Base-by-base conservation (phyloP, 495 filamentous ascomycete species). In the Neurospora africana region DNA sequence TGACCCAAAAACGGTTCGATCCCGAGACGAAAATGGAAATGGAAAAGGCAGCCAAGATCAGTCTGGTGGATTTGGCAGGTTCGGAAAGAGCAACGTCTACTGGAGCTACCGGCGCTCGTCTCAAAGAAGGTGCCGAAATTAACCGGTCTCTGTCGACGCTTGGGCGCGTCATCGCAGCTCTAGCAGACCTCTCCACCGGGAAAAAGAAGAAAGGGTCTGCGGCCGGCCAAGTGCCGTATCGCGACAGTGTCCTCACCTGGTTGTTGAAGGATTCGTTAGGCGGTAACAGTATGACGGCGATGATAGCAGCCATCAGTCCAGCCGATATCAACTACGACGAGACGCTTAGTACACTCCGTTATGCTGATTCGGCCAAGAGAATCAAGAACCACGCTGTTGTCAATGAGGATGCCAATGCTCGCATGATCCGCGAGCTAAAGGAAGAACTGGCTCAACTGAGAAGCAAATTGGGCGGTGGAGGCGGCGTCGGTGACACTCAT, bases 331-430 rank as follows among this genome's bases (percentile, higher is more conserved):
- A 99, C 82, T 99, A 95, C 77, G 95, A 99, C 75, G 95, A 99
- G 80, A 98, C 95, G 15, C 85, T 99, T 8, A 93, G 94, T 80
- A 99, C 95, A 13, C 85, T 99, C 13, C 89, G 95, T 72, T 99
- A 99, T 83, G 95, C 95, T 65, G 95, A 99, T 80, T 97, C 93
- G 8, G 95, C 95, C 30, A 99, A 99, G 82, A 89, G 95, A 75
- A 99, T 99, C 85, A 98, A 98, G 92, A 98, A 99, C 83, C 96
- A 99, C 80, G 95, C 95, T 43, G 96, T 99, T 36, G 92, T 99
- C 79, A 99, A 99, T 84, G 95, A 99, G 79, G 95, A 98, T 83
- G 93, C 95, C 53, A 99, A 99, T 79, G 95, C 95, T 73, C 90
- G 95, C 72, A 99, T 99, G 95, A 98, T 99, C 72, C 87, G 95